phyloP scores from a whole-genome alignment of 2,329 filamentous ascomycete species.

The Venturia nashicola region DNA sequence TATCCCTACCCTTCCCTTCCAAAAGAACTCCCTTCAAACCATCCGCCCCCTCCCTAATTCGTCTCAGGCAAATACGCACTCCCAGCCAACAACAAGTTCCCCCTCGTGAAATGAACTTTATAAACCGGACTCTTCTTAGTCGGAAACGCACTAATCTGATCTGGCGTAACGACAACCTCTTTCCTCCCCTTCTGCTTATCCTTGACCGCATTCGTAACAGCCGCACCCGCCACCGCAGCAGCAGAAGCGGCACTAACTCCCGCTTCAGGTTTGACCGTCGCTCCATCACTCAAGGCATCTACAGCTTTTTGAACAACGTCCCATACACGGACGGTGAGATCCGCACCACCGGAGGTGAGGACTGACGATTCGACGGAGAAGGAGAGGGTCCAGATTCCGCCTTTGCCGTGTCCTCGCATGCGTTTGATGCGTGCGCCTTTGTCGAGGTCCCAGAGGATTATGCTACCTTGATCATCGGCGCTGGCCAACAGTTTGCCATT shows the following conservation, averaged over 20 bases:
- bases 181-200: constrained; percentile 62
- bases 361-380: constrained; percentile 90
- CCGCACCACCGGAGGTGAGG: constrained; percentile 79
- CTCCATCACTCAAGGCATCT: constrained; percentile 29
- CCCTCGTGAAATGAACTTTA: constrained; percentile 84
- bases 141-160: constrained; percentile 88
- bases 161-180: constrained; percentile 78
- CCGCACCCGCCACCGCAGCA: constrained; percentile 20
- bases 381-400: constrained; percentile 83
- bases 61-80: constrained; percentile 35
- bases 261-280: constrained; percentile 33
- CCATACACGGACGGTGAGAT: constrained; percentile 90
- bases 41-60: neutral
- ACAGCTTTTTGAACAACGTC: constrained; percentile 65
- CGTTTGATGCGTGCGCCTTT: constrained; percentile 79
- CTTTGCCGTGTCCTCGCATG: constrained; percentile 85
- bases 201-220: constrained; percentile 12
- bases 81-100: constrained; percentile 85
- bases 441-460: constrained; percentile 89
- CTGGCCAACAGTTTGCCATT: constrained; percentile 87
- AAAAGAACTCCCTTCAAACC: neutral
- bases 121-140: constrained; percentile 95
- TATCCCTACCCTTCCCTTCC: neutral
- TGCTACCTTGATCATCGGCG: constrained; percentile 77
- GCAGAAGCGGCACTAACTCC: constrained; percentile 39